Evolutionary conservation across 2,329 filamentous ascomycete species (phyloP).

Genomic region (Exophiala aquamarina): DNA sequence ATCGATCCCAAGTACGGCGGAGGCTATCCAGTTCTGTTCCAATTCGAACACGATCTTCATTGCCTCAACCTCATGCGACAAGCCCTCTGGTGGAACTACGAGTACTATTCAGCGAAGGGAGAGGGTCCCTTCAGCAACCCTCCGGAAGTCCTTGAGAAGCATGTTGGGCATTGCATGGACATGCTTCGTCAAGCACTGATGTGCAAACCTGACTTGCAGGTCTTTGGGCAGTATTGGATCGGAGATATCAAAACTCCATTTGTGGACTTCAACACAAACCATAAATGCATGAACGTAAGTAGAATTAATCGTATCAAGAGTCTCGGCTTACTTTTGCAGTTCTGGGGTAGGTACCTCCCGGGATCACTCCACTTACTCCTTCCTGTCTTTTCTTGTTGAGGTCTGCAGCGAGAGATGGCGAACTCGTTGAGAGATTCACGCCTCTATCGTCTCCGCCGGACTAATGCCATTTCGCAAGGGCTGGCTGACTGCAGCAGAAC

Average conservation of each 20-base stretch:
- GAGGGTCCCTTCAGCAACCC: constrained; percentile 3
- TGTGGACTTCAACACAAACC: constrained; percentile 1
- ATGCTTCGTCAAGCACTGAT: constrained; percentile 1
- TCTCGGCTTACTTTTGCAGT: too few relatives aligned
- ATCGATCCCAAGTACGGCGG: not conserved
- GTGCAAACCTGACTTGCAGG: constrained; percentile 3
- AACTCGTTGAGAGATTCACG: too few relatives aligned
- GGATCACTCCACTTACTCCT: too few relatives aligned
- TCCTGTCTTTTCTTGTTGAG: too few relatives aligned
- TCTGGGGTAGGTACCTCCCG: too few relatives aligned
- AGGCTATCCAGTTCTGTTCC: not conserved
- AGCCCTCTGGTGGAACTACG: constrained; percentile 2
- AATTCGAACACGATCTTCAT: not conserved
- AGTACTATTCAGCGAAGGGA: constrained; percentile 6
- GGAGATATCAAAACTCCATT: constrained; percentile 1
- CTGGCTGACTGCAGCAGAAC: too few relatives aligned
- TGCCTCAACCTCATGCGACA: constrained; percentile 4
- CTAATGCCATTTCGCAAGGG: too few relatives aligned
- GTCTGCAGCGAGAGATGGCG: too few relatives aligned
- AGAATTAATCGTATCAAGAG: too few relatives aligned
- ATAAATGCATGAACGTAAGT: too few relatives aligned
- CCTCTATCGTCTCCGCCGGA: too few relatives aligned
- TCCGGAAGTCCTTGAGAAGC: not conserved
- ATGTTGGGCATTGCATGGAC: constrained; percentile 3
- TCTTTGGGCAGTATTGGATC: constrained; percentile 3